A percentile compares a stretch with the other conserved stretches of the same genome.
Evolutionary conservation across 1,139 yeast genomes (phyloP).

Genomic region (Hyphopichia wangnamkhiaoensis): DNA sequence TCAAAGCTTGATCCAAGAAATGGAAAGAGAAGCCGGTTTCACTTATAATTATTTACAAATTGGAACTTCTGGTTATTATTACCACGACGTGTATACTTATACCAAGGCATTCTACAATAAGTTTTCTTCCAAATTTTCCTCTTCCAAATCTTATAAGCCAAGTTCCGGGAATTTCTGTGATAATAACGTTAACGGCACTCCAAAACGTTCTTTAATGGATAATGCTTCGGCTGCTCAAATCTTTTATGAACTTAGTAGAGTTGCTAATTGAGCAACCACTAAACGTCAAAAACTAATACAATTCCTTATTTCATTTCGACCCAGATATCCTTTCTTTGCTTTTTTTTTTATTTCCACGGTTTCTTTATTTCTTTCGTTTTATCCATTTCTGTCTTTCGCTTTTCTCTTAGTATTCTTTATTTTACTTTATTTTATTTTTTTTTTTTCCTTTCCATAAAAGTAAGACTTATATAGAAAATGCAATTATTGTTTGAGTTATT

Average conservation of each 20-base stretch:
- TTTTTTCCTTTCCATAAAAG: not conserved
- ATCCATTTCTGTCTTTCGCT: not conserved
- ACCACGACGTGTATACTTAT: conserved; percentile 8
- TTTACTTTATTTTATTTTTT: too few relatives aligned
- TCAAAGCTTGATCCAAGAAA: conserved; percentile 9
- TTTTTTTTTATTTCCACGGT: not conserved
- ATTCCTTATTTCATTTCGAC: too few relatives aligned
- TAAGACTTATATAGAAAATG: too few relatives aligned
- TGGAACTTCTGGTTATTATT: conserved; percentile 8
- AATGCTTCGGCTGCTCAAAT: conserved; percentile 17
- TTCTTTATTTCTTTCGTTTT: not conserved
- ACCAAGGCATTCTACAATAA: conserved; percentile 10
- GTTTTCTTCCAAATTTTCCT: conserved; percentile 5
- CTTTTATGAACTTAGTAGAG: conserved; percentile 13
- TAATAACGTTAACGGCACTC: conserved; percentile 9
- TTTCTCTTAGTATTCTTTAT: not conserved
- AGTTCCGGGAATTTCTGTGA: conserved; percentile 9
- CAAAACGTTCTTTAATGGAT: conserved; percentile 14
- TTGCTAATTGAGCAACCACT: too few relatives aligned
- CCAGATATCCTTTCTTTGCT: not conserved
- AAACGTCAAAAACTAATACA: too few relatives aligned
- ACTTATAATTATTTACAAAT: conserved; percentile 17
- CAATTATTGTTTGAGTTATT: too few relatives aligned
- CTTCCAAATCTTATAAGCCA: conserved; percentile 6
- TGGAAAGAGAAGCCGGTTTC: conserved; percentile 14